Percentiles rank a stretch among this genome's conserved stretches.
These are phyloP conservation scores for Pseudogymnoascus sp. DNA, from an alignment of 2,329 filamentous ascomycete genomes.

Conservation along the genomic window DNA sequence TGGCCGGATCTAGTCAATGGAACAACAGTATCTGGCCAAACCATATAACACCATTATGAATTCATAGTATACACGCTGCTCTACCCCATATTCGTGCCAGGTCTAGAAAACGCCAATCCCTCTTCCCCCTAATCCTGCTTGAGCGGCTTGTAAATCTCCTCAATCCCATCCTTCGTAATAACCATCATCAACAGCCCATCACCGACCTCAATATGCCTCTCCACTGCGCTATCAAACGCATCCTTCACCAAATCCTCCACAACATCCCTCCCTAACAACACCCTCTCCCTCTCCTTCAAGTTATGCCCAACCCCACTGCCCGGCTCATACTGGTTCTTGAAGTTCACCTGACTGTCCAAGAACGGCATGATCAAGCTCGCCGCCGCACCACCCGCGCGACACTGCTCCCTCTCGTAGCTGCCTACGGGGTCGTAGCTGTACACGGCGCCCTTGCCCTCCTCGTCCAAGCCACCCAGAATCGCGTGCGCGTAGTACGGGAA, in stretches of 20 bases:
- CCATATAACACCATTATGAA: conserved; percentile 5
- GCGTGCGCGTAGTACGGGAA: conserved; percentile 98
- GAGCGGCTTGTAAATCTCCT: conserved; percentile 74
- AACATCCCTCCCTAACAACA: conserved; percentile 61
- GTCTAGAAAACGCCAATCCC: conserved; percentile 2
- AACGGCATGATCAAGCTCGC: conserved; percentile 97
- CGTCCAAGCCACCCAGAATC: conserved; percentile 88
- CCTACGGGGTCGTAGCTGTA: conserved; percentile 98
- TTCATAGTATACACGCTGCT: conserved; percentile 4
- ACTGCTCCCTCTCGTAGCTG: conserved; percentile 95
- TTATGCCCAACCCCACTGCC: conserved; percentile 77
- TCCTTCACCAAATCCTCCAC: conserved; percentile 89
- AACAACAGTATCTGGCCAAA: background rate
- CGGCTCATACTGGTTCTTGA: conserved; percentile 96
- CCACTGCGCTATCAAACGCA: conserved; percentile 94
- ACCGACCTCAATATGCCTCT: conserved; percentile 98
- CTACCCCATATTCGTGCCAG: background rate
- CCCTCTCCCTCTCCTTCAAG: conserved; percentile 60
- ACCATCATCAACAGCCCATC: conserved; percentile 94
- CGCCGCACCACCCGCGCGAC: conserved; percentile 84
- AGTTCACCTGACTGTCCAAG: conserved; percentile 98
- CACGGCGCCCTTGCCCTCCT: conserved; percentile 86
- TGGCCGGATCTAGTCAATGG: background rate
- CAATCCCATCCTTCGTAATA: conserved; percentile 78
- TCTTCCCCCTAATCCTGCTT: conserved; percentile 67